Evolutionary conservation across 148 eudicot species (phyloP), one percentile per base, ranked within the genome.

Genomic region (Drosera capensis): DNA sequence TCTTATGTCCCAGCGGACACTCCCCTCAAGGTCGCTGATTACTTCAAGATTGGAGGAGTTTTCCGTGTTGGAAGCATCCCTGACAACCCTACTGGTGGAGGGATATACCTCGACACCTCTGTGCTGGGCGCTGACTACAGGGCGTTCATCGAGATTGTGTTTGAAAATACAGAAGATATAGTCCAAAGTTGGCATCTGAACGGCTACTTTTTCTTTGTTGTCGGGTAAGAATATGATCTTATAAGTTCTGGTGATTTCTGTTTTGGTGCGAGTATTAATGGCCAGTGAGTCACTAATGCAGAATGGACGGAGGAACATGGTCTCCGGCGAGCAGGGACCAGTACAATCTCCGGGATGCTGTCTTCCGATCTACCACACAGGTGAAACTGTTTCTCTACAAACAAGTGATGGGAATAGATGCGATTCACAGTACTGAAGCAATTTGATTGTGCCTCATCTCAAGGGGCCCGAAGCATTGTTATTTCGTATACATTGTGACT

Each of bases 221-320:
- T 90, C 7, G 97, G 97, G 96, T 87, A 54, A 71, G 93, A 51
- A 23, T 18, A 23, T 21, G 13, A n/a, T 40, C 18, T 22, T 16
- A n/a, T n/a, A 28, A 28, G 31, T 28, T 28, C 0, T 28, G 31
- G 31, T 28, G 31, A 14, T 21, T 30, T 46, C 24, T 25, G 17
- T 8, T 24, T 18, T 16, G 11, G 3, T 15, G 2, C 13, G 18
- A 40, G 4, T 40, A 3, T 40, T 40, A 40, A 15, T 40, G 43
- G 4, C 13, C 35, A 30, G 35, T 30, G 9, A 4, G 5, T 34
- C n/a, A 2, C 3, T 20, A 59, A 68, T 54, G 53, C 80, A 88
- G 97, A 58, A 84, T 90, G 95, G 97, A 90, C 53, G 97, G 97
- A 58, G 87, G 87, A 25, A 60, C 61, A 19, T 90, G 97, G 97